Evolutionary conservation across 257 asterid species (phyloP).

Genomic region (Solanum raphanifolium): DNA sequence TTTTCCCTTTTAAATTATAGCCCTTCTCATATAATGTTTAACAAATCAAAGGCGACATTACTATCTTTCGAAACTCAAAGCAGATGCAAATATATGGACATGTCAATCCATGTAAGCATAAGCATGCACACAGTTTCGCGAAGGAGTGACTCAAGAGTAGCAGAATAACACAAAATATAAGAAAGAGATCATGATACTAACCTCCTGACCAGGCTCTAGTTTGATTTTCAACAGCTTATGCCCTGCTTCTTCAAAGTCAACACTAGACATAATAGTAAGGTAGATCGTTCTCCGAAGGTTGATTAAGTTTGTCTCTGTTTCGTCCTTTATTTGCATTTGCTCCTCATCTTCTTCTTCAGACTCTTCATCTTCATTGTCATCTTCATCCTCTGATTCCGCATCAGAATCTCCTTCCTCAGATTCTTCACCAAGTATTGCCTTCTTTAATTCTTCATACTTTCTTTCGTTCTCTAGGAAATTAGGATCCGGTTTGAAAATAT

Average conservation of each 20-base stretch:
- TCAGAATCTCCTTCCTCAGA: slow-evolving; percentile 62
- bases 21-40: background rate
- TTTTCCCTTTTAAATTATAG: background rate
- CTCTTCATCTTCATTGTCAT: slow-evolving; percentile 69
- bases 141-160: background rate
- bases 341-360: slow-evolving; percentile 78
- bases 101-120: background rate
- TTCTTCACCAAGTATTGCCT: slow-evolving; percentile 80
- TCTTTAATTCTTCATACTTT: slow-evolving; percentile 79
- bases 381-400: slow-evolving; percentile 52
- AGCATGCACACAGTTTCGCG: background rate
- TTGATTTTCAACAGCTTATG: slow-evolving; percentile 80
- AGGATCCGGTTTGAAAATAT: slow-evolving; percentile 87
- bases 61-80: background rate
- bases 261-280: slow-evolving; percentile 92
- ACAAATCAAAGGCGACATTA: background rate
- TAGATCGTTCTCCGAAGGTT: slow-evolving; percentile 88
- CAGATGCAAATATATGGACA: background rate
- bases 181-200: slow-evolving; percentile 12
- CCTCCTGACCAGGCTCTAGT: slow-evolving; percentile 98
- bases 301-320: slow-evolving; percentile 81
- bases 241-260: slow-evolving; percentile 94
- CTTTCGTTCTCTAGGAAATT: slow-evolving; percentile 67
- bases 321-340: slow-evolving; percentile 76
- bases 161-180: background rate